Evolutionary conservation across 2,329 filamentous ascomycete species (phyloP), one percentile per base, ranked within the genome.

Genomic region (Cladophialophora exuberans): DNA sequence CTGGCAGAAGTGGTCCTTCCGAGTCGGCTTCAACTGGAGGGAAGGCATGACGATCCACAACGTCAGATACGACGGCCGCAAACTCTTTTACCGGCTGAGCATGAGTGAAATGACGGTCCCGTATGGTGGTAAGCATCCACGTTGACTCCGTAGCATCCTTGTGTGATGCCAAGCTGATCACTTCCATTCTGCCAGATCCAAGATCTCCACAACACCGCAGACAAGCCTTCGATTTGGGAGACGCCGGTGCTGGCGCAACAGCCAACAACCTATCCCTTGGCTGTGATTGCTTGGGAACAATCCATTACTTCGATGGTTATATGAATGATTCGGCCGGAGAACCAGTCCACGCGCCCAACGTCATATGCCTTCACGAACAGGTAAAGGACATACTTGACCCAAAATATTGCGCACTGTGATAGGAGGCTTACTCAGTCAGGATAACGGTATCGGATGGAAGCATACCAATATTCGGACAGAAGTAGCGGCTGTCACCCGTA

Each of bases 341-440:
- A 13, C 77, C 82, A 0, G 66, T 82, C 2, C 71, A 77, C 1
- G 79, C 87, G 74, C 80, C 84, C n/a, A 88, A 88, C 56, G 80
- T 84, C 10, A 75, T 89, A 31, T 88, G 86, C 65, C 77, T 88
- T 45, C 86, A 89, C 66, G 86, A 89, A 66, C 85, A 88, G n/a
- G n/a, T n/a, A n/a, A n/a, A n/a, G n/a, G n/a, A n/a, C n/a, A n/a
- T n/a, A n/a, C n/a, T n/a, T n/a, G n/a, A n/a, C n/a, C n/a, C n/a
- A n/a, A n/a, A n/a, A n/a, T n/a, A n/a, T n/a, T n/a, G n/a, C n/a
- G n/a, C n/a, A n/a, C n/a, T n/a, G n/a, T n/a, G n/a, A n/a, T n/a
- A n/a, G n/a, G n/a, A n/a, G n/a, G n/a, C n/a, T n/a, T n/a, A n/a
- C n/a, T n/a, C n/a, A n/a, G n/a, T n/a, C n/a, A n/a, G 69, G 86